phyloP scores from a whole-genome alignment of 148 eudicot species.

The Rhododendron mucronatum region DNA sequence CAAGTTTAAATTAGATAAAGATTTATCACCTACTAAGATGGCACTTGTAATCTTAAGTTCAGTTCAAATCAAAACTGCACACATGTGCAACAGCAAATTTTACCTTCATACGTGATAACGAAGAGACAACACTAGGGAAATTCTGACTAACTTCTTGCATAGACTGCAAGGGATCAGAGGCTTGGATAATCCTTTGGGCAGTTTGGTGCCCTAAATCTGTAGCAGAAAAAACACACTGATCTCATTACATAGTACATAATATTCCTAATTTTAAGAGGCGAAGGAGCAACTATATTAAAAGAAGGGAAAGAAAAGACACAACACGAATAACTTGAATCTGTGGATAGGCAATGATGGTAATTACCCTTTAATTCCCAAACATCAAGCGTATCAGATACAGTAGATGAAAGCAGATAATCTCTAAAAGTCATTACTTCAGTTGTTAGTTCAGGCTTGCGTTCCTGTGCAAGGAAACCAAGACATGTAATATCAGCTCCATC shows the following conservation, averaged over 20 bases:
- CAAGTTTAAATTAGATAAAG: slow-evolving; percentile 10
- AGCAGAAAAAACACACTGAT: not conserved
- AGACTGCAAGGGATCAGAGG: slow-evolving; percentile 89
- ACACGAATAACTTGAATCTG: not conserved
- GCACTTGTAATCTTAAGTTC: not conserved
- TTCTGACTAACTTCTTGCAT: slow-evolving; percentile 99
- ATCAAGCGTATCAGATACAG: slow-evolving; percentile 89
- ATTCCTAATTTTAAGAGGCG: not conserved
- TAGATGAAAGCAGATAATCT: slow-evolving; percentile 87
- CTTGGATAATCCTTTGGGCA: slow-evolving; percentile 94
- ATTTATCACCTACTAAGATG: slow-evolving; percentile 6
- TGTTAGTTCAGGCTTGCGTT: slow-evolving; percentile 79
- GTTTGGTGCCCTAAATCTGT: slow-evolving; percentile 99
- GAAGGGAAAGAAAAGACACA: not conserved
- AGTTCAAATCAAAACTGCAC: not conserved
- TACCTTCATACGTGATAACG: slow-evolving; percentile 96
- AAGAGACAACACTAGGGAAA: slow-evolving; percentile 94
- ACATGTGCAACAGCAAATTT: slow-evolving; percentile 4
- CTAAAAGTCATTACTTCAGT: slow-evolving; percentile 92
- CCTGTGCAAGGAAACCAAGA: slow-evolving; percentile 44
- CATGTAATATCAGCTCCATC: not conserved
- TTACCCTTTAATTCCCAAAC: slow-evolving; percentile 99
- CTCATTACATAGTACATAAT: slow-evolving; percentile 4
- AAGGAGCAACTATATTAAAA: not conserved
- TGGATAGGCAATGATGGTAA: not conserved